Base-by-base conservation (phyloP, 371 early-diverging fungal species). In the Zychaea mexicana region DNA sequence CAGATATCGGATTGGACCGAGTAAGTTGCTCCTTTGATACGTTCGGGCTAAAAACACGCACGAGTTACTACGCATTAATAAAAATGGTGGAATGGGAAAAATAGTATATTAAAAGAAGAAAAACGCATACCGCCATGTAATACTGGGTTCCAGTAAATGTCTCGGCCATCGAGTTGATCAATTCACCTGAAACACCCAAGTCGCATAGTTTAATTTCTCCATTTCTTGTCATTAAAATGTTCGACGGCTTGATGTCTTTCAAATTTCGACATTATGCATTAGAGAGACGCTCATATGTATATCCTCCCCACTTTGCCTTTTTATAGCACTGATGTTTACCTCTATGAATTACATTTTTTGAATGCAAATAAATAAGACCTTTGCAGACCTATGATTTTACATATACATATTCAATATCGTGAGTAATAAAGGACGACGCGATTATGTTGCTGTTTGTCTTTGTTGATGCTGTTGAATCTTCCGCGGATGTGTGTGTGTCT, bases 101-200 rank as follows among this genome's bases (percentile, higher is more conserved):
- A n/a, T n/a, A n/a, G n/a, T n/a, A n/a, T n/a, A n/a, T n/a, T n/a
- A n/a, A n/a, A n/a, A n/a, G n/a, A n/a, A n/a, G n/a, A n/a, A n/a
- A n/a, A n/a, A n/a, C n/a, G n/a, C n/a, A n/a, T 88, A 93, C 94
- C 62, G 96, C 92, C 96, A 98, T 96, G 65, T 98, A 98, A 49
- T 91, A 92, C 61, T 91, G 89, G 36, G 98, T 98, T 12, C 98
- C 98, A 2, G 94, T 93, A 82, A 97, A 97, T 4, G 98, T 96
- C 62, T 93, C 87, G 13, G 96, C 98, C 27, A 95, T 82, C 8
- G 96, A 94, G 66, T 95, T 90, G 59, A 93, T 92, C 32, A 94
- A 69, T 68, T 96, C 92, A 10, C 95, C 95, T 22, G 92, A 90
- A 17, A 98, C 97, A 36, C 98, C 97, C 69, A 98, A 92, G 73